Evolutionary conservation across 371 early-diverging fungal genomes (phyloP).

Genomic region (Nematocida parisii): DNA sequence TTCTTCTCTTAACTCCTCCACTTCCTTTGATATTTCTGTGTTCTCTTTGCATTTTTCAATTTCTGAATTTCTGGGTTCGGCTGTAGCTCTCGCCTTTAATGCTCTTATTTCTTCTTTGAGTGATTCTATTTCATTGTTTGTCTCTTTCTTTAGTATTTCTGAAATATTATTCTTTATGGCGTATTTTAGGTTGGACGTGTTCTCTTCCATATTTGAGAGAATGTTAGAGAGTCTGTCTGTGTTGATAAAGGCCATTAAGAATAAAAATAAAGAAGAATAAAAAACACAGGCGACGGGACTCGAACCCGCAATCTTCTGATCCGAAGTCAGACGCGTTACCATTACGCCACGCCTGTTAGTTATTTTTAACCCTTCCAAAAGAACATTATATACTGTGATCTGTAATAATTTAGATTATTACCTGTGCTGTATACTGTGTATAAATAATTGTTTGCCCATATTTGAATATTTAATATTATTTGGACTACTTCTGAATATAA

Average conservation of each 20-base stretch:
- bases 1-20: neutral
- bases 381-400: too few species aligned
- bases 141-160: conserved; percentile 41
- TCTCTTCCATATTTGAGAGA: conserved; percentile 30
- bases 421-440: too few species aligned
- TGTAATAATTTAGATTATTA: too few species aligned
- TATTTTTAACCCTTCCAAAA: neutral
- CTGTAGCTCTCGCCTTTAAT: neutral
- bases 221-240: conserved; percentile 18
- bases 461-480: too few species aligned
- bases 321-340: conserved; percentile 66
- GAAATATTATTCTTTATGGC: conserved; percentile 14
- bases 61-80: neutral
- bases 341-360: conserved; percentile 63
- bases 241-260: neutral
- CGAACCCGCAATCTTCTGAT: conserved; percentile 65
- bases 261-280: conserved; percentile 40
- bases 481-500: too few species aligned
- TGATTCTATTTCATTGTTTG: conserved; percentile 12
- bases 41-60: neutral
- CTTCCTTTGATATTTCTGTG: neutral
- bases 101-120: conserved; percentile 1
- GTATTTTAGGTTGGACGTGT: conserved; percentile 27
- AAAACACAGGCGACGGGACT: conserved; percentile 60
- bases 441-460: too few species aligned